Conservation (phyloP, 495 filamentous ascomycete genomes). For the Penicillium atrosanguineum region DNA sequence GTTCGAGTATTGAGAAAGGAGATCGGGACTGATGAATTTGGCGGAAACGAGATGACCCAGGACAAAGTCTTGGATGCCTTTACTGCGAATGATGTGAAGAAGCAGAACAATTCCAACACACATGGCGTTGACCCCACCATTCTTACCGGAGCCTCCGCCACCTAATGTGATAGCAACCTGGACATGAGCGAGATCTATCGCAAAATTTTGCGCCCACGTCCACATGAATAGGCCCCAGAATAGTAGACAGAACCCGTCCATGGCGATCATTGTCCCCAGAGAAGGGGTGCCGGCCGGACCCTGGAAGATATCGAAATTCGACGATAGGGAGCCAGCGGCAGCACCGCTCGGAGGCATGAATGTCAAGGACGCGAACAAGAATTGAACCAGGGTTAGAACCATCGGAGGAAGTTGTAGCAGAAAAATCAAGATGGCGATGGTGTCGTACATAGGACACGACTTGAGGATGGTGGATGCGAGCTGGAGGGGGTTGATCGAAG, state of each 20-base stretch:
- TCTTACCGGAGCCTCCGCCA: conserved; percentile 75
- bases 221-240: conserved; percentile 85
- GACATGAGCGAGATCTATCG: conserved; percentile 91
- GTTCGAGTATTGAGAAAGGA: conserved; percentile 44
- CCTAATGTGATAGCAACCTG: conserved; percentile 93
- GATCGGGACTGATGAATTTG: conserved; percentile 44
- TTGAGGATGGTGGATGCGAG: conserved; percentile 81
- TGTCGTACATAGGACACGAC: conserved; percentile 90
- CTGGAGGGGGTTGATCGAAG: conserved; percentile 63
- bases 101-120: conserved; percentile 77
- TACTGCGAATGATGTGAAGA: conserved; percentile 62
- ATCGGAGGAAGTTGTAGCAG: conserved; percentile 94
- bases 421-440: conserved; percentile 96
- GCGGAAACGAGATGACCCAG: conserved; percentile 43
- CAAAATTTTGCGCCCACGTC: conserved; percentile 82
- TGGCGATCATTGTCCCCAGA: conserved; percentile 73
- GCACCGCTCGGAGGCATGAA: conserved; percentile 75
- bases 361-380: conserved; percentile 88
- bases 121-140: conserved; percentile 66
- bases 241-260: conserved; percentile 76
- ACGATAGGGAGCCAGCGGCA: conserved; percentile 51
- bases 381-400: conserved; percentile 84
- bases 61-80: conserved; percentile 54
- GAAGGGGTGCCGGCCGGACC: conserved; percentile 71
- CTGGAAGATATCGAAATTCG: conserved; percentile 72